Evolutionary conservation across 1,284 basidiomycete species (phyloP).

Genomic region (Chalciporus piperatoides): DNA sequence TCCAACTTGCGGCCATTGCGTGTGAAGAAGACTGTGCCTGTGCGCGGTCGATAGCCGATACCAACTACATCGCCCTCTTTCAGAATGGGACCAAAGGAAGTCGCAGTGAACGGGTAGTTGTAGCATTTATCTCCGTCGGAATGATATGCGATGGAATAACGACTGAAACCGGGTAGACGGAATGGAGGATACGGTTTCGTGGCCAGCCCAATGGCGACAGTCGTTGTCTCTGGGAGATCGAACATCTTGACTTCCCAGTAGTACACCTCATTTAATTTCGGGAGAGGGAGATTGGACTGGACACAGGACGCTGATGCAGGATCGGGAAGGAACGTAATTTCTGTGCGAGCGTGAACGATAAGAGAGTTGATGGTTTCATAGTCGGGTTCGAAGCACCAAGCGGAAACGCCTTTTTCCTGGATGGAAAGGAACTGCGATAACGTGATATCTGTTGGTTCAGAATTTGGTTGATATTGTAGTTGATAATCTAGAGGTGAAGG

Average conservation of each 20-base stretch:
- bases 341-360: slow-evolving; percentile 89
- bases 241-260: slow-evolving; percentile 99
- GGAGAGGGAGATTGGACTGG: slow-evolving; percentile 91
- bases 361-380: slow-evolving; percentile 90
- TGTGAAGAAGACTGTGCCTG: slow-evolving; percentile 96
- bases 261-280: slow-evolving; percentile 95
- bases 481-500: slow-evolving; percentile 70
- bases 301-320: slow-evolving; percentile 90
- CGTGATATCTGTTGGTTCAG: slow-evolving; percentile 92
- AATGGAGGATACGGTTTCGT: slow-evolving; percentile 95
- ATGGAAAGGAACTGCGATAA: slow-evolving; percentile 96
- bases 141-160: slow-evolving; percentile 94
- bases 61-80: slow-evolving; percentile 95
- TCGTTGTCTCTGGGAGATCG: slow-evolving; percentile 83
- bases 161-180: slow-evolving; percentile 84
- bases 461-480: slow-evolving; percentile 87
- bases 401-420: slow-evolving; percentile 96
- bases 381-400: slow-evolving; percentile 97
- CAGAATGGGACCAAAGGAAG: slow-evolving; percentile 81
- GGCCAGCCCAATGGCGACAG: slow-evolving; percentile 84
- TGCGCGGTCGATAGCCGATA: slow-evolving; percentile 88
- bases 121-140: slow-evolving; percentile 97
- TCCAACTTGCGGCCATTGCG: slow-evolving; percentile 94
- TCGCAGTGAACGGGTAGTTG: slow-evolving; percentile 92
- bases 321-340: slow-evolving; percentile 94